These are phyloP conservation scores for Pleurotus cornucopiae DNA, from an alignment of 768 basidiomycete genomes.

Conservation along the genomic window DNA sequence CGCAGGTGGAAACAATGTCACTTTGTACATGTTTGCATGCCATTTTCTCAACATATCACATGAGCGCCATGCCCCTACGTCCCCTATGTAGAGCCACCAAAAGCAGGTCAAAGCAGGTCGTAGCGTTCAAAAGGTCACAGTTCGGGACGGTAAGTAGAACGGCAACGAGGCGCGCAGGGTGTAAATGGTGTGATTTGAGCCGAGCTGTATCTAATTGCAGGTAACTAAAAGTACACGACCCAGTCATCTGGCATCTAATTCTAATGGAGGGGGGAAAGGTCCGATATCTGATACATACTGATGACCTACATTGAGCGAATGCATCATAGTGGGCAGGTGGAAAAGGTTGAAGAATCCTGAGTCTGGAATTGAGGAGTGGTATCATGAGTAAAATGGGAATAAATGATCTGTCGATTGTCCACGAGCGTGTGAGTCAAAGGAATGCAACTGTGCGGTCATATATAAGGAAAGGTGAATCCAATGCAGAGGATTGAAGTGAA, in stretches of 20 bases:
- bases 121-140: too few species aligned
- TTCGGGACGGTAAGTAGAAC: too few species aligned
- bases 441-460: background rate
- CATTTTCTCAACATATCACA: conserved; percentile 2
- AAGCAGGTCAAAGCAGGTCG: too few species aligned
- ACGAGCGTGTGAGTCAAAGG: conserved; percentile 2
- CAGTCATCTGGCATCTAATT: background rate
- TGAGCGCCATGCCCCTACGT: background rate
- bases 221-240: background rate
- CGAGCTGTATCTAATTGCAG: too few species aligned
- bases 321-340: background rate
- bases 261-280: background rate
- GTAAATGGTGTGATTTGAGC: too few species aligned
- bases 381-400: conserved; percentile 9
- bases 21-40: conserved; percentile 4
- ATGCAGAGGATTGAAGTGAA: background rate
- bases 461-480: conserved; percentile 2
- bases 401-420: conserved; percentile 7
- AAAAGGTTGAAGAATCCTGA: background rate
- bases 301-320: background rate
- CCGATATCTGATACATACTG: background rate
- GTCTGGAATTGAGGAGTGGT: conserved; percentile 1
- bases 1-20: background rate
- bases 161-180: too few species aligned
- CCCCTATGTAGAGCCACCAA: too few species aligned